Percentiles rank a stretch among this genome's conserved stretches.
Evolutionary conservation across 2,329 filamentous ascomycete species (phyloP).

Genomic region (Diplocarpon rosae): DNA sequence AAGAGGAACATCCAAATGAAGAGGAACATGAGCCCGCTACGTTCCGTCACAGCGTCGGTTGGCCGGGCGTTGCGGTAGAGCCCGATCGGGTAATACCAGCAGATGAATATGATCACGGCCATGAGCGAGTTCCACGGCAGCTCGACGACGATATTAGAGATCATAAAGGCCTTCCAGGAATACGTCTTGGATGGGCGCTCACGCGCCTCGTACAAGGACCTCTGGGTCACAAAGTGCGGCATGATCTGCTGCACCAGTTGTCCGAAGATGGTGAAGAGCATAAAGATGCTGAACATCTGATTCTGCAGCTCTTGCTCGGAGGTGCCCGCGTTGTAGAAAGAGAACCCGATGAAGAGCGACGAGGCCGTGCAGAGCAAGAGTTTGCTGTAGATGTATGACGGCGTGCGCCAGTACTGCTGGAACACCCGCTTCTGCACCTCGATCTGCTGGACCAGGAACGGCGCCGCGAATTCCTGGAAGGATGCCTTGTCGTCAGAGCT

Average conservation of each 20-base stretch:
- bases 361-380: slow-evolving; percentile 13
- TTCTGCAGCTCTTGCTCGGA: slow-evolving; percentile 55
- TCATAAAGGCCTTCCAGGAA: slow-evolving; percentile 53
- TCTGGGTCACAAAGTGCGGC: slow-evolving; percentile 48
- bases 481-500: slow-evolving; percentile 32
- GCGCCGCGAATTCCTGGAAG: slow-evolving; percentile 52
- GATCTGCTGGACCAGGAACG: slow-evolving; percentile 40
- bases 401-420: slow-evolving; percentile 52
- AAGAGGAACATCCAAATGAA: slow-evolving; percentile 65
- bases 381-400: slow-evolving; percentile 39
- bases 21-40: slow-evolving; percentile 70
- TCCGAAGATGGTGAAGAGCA: slow-evolving; percentile 64
- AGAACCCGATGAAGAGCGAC: slow-evolving; percentile 56
- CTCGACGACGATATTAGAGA: slow-evolving; percentile 71
- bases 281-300: slow-evolving; percentile 64
- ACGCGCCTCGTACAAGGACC: slow-evolving; percentile 51
- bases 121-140: slow-evolving; percentile 70
- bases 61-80: slow-evolving; percentile 58
- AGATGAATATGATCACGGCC: slow-evolving; percentile 65
- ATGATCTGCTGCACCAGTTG: slow-evolving; percentile 69
- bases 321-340: slow-evolving; percentile 52
- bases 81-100: slow-evolving; percentile 80
- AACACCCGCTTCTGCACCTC: slow-evolving; percentile 48
- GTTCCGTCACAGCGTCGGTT: slow-evolving; percentile 50
- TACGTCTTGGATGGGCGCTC: slow-evolving; percentile 75